These are phyloP conservation scores for Austropuccinia psidii DNA, from an alignment of 1,284 basidiomycete genomes.

Conservation along the genomic window DNA sequence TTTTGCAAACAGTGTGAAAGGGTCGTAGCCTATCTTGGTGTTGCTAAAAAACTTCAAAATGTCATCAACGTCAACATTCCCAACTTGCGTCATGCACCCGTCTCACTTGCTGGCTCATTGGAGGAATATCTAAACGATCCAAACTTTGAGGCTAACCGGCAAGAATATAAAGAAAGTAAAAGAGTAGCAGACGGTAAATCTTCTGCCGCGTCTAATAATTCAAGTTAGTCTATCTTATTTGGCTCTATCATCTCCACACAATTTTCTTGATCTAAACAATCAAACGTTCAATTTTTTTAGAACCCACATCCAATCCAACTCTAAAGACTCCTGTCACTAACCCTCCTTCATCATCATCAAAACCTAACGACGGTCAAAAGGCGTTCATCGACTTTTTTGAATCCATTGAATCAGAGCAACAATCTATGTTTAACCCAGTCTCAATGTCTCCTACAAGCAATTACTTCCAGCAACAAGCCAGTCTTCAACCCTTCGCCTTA, in stretches of 20 bases:
- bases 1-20: slow-evolving; percentile 92
- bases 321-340: slow-evolving; percentile 15
- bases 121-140: slow-evolving; percentile 94
- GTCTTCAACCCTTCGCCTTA: slow-evolving; percentile 38
- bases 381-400: slow-evolving; percentile 79
- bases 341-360: slow-evolving; percentile 37
- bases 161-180: slow-evolving; percentile 83
- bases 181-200: slow-evolving; percentile 60
- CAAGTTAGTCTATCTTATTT: slow-evolving; percentile 43
- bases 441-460: slow-evolving; percentile 42
- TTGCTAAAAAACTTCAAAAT: slow-evolving; percentile 85
- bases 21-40: slow-evolving; percentile 87
- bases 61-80: slow-evolving; percentile 88
- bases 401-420: slow-evolving; percentile 75
- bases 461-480: slow-evolving; percentile 16
- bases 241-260: background rate
- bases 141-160: slow-evolving; percentile 87
- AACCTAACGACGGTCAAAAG: slow-evolving; percentile 46
- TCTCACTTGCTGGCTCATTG: slow-evolving; percentile 80
- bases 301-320: slow-evolving; percentile 31
- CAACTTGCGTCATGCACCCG: slow-evolving; percentile 75
- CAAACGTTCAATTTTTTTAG: slow-evolving; percentile 38
- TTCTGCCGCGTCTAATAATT: slow-evolving; percentile 43
- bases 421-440: slow-evolving; percentile 63
- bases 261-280: slow-evolving; percentile 39